Evolutionary conservation across 352 stramenopile species (phyloP).

Genomic region (Phytophthora aleatoria): DNA sequence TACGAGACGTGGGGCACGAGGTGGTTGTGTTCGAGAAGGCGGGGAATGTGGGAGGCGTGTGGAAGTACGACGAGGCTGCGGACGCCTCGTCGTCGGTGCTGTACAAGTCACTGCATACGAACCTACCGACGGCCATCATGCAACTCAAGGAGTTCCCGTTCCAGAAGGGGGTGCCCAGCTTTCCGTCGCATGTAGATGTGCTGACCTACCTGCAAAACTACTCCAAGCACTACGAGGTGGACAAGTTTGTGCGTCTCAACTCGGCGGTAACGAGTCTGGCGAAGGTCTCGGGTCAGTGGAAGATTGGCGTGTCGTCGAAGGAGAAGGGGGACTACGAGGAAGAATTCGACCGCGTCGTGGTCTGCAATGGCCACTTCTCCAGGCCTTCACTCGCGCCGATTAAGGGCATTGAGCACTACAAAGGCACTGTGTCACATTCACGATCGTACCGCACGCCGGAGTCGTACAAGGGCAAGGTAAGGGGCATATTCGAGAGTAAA

Average conservation of each 20-base stretch:
- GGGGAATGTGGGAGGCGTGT: slow-evolving; percentile 67
- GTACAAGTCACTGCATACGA: slow-evolving; percentile 86
- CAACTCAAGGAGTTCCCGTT: slow-evolving; percentile 76
- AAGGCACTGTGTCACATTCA: slow-evolving; percentile 50
- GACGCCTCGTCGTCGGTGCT: slow-evolving; percentile 57
- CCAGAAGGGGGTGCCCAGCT: slow-evolving; percentile 52
- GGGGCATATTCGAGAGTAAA: neutral
- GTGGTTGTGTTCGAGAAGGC: slow-evolving; percentile 81
- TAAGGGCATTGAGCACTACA: slow-evolving; percentile 58
- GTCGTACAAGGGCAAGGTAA: slow-evolving; percentile 50
- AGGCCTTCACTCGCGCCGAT: slow-evolving; percentile 53
- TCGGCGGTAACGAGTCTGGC: slow-evolving; percentile 54
- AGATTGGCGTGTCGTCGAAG: slow-evolving; percentile 41
- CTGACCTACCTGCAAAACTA: slow-evolving; percentile 77
- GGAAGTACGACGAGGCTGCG: slow-evolving; percentile 67
- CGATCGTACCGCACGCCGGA: slow-evolving; percentile 59
- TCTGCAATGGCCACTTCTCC: slow-evolving; percentile 85
- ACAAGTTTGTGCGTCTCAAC: slow-evolving; percentile 52
- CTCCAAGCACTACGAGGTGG: slow-evolving; percentile 55
- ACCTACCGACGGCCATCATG: slow-evolving; percentile 82
- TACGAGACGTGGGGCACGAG: slow-evolving; percentile 66
- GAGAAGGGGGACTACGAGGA: slow-evolving; percentile 62
- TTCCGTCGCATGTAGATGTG: slow-evolving; percentile 66
- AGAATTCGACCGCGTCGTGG: slow-evolving; percentile 69
- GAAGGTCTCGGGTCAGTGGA: slow-evolving; percentile 47